Percentiles rank a stretch among this genome's conserved stretches.
These are phyloP conservation scores for Lachancea cidri DNA, from an alignment of 805 yeast genomes.

Conservation along the genomic window DNA sequence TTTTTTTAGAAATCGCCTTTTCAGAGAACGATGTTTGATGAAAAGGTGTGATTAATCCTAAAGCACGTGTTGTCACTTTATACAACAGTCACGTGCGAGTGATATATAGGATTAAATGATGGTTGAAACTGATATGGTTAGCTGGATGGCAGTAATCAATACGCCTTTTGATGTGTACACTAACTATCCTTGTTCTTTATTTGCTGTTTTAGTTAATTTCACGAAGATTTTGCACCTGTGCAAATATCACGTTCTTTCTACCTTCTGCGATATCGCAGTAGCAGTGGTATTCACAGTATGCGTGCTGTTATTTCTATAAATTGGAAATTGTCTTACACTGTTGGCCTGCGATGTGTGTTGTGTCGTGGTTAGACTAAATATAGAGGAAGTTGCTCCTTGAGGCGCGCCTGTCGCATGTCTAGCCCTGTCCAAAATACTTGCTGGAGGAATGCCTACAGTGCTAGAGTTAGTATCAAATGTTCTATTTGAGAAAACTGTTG, in stretches of 20 bases:
- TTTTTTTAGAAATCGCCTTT: too few relatives aligned
- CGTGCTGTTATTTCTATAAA: conserved; percentile 18
- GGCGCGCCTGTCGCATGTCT: conserved; percentile 20
- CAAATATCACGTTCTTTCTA: neutral
- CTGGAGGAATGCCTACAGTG: conserved; percentile 67
- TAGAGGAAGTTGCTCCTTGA: conserved; percentile 12
- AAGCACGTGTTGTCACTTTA: too few relatives aligned
- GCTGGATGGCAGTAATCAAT: too few relatives aligned
- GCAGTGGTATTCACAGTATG: conserved; percentile 17
- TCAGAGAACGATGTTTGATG: too few relatives aligned
- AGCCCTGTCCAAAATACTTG: conserved; percentile 59
- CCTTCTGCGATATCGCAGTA: conserved; percentile 7
- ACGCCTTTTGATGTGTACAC: too few relatives aligned
- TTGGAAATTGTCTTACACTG: conserved; percentile 18
- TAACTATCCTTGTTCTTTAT: too few relatives aligned
- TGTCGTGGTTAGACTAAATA: conserved; percentile 7
- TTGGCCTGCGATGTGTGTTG: conserved; percentile 16
- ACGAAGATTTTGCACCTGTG: too few relatives aligned
- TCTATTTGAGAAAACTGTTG: conserved; percentile 33
- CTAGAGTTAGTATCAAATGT: conserved; percentile 53
- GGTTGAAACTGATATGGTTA: too few relatives aligned
- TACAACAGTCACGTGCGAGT: too few relatives aligned
- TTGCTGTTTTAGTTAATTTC: too few relatives aligned
- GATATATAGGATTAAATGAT: too few relatives aligned
- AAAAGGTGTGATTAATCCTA: too few relatives aligned